A percentile compares a stretch with the other conserved stretches of the same genome.
phyloP scores from a whole-genome alignment of 169 alveolate genomes.

The Hepatocystis sp. region DNA sequence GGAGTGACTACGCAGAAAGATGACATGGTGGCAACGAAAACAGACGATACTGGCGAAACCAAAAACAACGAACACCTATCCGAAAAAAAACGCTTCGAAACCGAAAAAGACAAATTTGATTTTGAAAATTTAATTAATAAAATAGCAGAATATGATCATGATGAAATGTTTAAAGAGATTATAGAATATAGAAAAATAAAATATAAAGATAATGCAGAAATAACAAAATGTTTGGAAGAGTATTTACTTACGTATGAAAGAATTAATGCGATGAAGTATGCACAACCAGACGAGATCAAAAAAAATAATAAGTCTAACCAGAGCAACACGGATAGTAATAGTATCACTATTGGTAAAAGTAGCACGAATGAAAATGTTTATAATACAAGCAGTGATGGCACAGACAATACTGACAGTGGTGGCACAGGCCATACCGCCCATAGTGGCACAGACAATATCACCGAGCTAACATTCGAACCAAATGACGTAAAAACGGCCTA shows the following conservation, averaged over 20 bases:
- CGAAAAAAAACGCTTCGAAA: conserved; percentile 6
- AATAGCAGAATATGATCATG: conserved; percentile 65
- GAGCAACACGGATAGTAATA: conserved; percentile 1
- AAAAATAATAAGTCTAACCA: neutral
- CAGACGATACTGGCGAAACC: neutral
- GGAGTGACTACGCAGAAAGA: no score
- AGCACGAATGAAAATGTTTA: neutral
- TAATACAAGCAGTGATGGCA: neutral
- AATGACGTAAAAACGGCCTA: conserved; percentile 43
- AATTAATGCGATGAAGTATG: conserved; percentile 19
- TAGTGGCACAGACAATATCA: no score
- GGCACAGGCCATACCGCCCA: no score
- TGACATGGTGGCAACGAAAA: neutral
- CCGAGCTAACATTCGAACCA: conserved; percentile 43
- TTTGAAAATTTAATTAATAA: conserved; percentile 19
- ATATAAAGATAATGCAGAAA: conserved; percentile 57
- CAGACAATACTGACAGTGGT: neutral
- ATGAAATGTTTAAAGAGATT: conserved; percentile 67
- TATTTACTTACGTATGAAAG: conserved; percentile 62
- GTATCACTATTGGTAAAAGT: neutral
- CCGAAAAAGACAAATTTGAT: conserved; percentile 37
- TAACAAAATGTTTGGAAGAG: conserved; percentile 62
- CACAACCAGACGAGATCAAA: neutral
- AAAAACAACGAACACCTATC: neutral
- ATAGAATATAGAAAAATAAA: conserved; percentile 28